Conservation (phyloP, 768 basidiomycete genomes). For the Mycena rosella region DNA sequence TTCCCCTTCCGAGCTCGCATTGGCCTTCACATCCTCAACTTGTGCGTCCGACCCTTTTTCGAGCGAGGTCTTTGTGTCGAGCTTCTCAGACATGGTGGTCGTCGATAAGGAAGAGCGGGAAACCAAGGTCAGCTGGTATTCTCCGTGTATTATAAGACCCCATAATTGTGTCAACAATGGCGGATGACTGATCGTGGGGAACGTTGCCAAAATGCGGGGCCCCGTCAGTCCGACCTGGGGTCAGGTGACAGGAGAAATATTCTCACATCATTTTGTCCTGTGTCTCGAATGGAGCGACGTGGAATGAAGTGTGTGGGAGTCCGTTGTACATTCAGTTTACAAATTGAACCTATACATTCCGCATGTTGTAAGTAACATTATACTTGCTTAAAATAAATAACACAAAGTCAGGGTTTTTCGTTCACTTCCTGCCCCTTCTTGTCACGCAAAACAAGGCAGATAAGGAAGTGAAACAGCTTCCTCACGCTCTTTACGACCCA, state of each 20-base stretch:
- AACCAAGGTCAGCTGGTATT: slow-evolving; percentile 17
- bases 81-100: slow-evolving; percentile 33
- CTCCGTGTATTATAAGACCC: slow-evolving; percentile 2
- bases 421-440: slow-evolving; percentile 1
- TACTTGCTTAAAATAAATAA: neutral
- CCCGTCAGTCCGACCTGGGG: neutral
- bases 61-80: slow-evolving; percentile 32
- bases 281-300: neutral
- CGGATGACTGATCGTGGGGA: slow-evolving; percentile 22
- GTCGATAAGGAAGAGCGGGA: slow-evolving; percentile 8
- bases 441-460: neutral
- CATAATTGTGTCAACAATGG: too few relatives aligned
- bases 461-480: slow-evolving; percentile 10
- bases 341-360: neutral
- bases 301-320: neutral
- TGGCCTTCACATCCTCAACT: slow-evolving; percentile 29
- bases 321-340: neutral
- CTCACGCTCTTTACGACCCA: slow-evolving; percentile 21
- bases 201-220: neutral
- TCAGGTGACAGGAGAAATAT: neutral
- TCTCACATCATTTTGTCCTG: neutral
- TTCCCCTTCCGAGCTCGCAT: slow-evolving; percentile 8
- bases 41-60: slow-evolving; percentile 29
- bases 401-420: slow-evolving; percentile 14
- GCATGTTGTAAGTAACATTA: too few relatives aligned